A percentile compares a stretch with the other conserved stretches of the same genome.
Conservation (phyloP, 2,329 filamentous ascomycete genomes). For the Penicillium sp. region DNA sequence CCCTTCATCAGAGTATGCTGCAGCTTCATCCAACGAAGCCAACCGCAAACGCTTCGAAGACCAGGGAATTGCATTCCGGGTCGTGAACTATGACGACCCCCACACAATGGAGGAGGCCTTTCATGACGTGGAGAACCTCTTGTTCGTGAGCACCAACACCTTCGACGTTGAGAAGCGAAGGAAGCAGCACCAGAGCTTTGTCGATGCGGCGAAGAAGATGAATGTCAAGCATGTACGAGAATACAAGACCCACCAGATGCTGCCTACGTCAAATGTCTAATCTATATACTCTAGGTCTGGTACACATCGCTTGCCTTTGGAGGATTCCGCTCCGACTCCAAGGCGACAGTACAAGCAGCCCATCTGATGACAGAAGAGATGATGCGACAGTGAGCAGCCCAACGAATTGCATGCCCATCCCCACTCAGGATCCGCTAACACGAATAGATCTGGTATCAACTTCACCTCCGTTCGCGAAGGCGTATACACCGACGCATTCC, state of each 20-base stretch:
- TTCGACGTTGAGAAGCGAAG: conserved; percentile 53
- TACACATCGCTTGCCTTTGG: conserved; percentile 66
- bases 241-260: conserved; percentile 60
- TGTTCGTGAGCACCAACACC: conserved; percentile 61
- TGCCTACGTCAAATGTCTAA: conserved; percentile 50
- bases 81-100: conserved; percentile 57
- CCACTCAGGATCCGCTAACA: background rate
- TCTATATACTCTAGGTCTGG: conserved; percentile 54
- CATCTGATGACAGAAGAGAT: conserved; percentile 63
- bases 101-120: conserved; percentile 55
- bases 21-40: conserved; percentile 54
- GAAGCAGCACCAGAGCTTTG: conserved; percentile 54
- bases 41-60: conserved; percentile 44
- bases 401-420: conserved; percentile 1
- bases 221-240: conserved; percentile 57
- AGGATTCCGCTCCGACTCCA: conserved; percentile 43
- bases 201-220: conserved; percentile 57
- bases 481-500: conserved; percentile 64
- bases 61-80: conserved; percentile 54
- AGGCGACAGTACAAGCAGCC: conserved; percentile 61
- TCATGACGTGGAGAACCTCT: conserved; percentile 56
- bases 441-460: conserved; percentile 43
- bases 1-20: conserved; percentile 51
- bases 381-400: conserved; percentile 45
- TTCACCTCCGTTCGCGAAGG: conserved; percentile 64